Percentiles rank a stretch among this genome's conserved stretches.
Evolutionary conservation across 495 filamentous ascomycete genomes (phyloP).

Genomic region (Pseudevernia furfuracea): DNA sequence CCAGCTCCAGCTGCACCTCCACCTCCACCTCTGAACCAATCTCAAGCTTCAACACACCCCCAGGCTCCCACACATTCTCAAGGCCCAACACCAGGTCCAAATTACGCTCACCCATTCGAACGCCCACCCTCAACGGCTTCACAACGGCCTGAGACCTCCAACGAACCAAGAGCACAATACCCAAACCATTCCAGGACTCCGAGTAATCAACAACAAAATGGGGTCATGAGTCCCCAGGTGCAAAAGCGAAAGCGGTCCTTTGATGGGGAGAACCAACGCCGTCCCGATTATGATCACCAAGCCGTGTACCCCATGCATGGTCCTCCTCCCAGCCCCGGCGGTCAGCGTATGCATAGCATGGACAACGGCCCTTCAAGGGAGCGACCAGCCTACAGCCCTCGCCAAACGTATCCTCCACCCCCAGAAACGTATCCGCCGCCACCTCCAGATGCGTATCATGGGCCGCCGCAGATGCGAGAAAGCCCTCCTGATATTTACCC

Average conservation of each 20-base stretch:
- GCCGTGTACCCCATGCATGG: constrained; percentile 19
- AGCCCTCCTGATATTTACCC: constrained; percentile 22
- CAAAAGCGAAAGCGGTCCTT: constrained; percentile 26
- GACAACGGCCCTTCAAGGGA: constrained; percentile 27
- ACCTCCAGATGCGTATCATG: constrained; percentile 21
- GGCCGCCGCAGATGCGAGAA: constrained; percentile 19
- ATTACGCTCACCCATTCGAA: constrained; percentile 11
- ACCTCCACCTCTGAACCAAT: constrained; percentile 9
- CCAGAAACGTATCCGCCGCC: constrained; percentile 20
- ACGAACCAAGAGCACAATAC: constrained; percentile 12
- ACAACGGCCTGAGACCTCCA: constrained; percentile 9
- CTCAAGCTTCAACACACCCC: constrained; percentile 11
- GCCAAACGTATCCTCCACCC: constrained; percentile 25
- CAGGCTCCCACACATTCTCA: constrained; percentile 13
- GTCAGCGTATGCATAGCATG: constrained; percentile 19
- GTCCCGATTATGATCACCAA: constrained; percentile 19
- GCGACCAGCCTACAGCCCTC: constrained; percentile 25
- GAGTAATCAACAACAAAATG: constrained; percentile 17
- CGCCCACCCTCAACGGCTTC: constrained; percentile 10
- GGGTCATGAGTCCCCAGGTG: constrained; percentile 21
- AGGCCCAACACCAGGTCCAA: constrained; percentile 15
- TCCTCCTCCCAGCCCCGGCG: constrained; percentile 19
- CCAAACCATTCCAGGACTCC: constrained; percentile 16
- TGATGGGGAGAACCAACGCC: constrained; percentile 16
- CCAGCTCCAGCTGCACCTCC: constrained; percentile 20